Conservation (phyloP, 2,329 filamentous ascomycete species). For the Colletotrichum filicis region DNA sequence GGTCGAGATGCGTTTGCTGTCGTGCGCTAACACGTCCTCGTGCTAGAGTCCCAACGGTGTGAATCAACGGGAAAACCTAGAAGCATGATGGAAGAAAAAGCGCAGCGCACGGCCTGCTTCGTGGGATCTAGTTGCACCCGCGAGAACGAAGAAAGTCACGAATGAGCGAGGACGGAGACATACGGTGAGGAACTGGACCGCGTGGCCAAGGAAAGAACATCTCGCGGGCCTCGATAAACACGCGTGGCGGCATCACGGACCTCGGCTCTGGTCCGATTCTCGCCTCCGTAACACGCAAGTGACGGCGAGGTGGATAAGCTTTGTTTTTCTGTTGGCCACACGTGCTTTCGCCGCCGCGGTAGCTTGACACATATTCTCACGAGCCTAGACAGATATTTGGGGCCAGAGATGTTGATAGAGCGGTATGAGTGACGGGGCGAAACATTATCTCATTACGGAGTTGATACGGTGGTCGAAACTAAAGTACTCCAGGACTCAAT, state of each 20-base stretch:
- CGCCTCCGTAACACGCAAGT: background rate
- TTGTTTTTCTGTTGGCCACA: background rate
- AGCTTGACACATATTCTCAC: too few species aligned
- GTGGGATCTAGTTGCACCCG: background rate
- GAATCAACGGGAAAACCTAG: background rate
- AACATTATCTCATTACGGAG: background rate
- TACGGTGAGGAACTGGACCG: background rate
- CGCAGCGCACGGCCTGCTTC: background rate
- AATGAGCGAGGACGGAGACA: background rate
- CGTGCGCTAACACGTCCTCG: background rate
- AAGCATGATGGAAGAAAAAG: background rate
- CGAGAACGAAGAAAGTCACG: background rate
- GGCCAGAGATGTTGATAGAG: background rate
- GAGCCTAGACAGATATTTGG: background rate
- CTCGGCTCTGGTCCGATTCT: background rate
- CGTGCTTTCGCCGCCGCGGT: background rate
- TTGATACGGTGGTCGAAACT: background rate
- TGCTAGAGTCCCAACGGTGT: background rate
- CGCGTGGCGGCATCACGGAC: background rate
- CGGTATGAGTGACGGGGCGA: background rate
- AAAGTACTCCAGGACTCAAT: background rate
- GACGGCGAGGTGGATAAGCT: background rate
- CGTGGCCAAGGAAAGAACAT: background rate
- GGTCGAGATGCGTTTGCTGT: background rate
- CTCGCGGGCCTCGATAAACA: background rate